These are phyloP conservation scores for Aspergillus hortae DNA, from an alignment of 2,329 filamentous ascomycete species.

Conservation along the genomic window DNA sequence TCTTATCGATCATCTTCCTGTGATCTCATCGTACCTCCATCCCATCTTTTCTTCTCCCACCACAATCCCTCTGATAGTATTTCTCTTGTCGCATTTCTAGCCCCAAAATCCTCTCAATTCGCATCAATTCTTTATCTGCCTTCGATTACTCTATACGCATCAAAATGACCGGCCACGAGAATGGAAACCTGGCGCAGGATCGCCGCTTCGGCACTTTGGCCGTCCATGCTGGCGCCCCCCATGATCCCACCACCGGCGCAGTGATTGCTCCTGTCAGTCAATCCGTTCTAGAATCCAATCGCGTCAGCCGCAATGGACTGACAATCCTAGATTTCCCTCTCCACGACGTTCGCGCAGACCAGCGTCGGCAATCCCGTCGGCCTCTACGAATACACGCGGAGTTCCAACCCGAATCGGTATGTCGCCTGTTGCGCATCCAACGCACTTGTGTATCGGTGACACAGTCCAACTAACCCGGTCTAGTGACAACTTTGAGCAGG, in stretches of 20 bases:
- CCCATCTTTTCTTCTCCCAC: not conserved
- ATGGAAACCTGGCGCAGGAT: slow-evolving; percentile 61
- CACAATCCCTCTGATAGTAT: not conserved
- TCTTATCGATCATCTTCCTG: not conserved
- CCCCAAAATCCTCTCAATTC: not conserved
- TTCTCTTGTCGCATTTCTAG: not conserved
- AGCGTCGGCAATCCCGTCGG: slow-evolving; percentile 84
- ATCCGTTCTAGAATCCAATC: not conserved
- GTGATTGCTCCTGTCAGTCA: slow-evolving; percentile 75
- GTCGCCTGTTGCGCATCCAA: slow-evolving; percentile 10
- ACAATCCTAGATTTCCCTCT: slow-evolving; percentile 71
- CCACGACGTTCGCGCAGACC: slow-evolving; percentile 92
- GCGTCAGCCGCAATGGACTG: slow-evolving; percentile 7
- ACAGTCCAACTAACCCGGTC: not conserved
- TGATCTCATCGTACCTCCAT: not conserved
- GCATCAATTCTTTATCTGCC: not conserved
- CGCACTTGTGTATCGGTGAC: not conserved
- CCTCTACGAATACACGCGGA: slow-evolving; percentile 87
- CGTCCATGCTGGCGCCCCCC: slow-evolving; percentile 87
- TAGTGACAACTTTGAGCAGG: slow-evolving; percentile 85
- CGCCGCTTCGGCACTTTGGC: slow-evolving; percentile 88
- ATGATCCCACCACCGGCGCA: slow-evolving; percentile 87
- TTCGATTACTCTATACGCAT: not conserved
- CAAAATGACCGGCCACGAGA: slow-evolving; percentile 18
- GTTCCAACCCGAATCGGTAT: slow-evolving; percentile 82